These are phyloP conservation scores for Claviceps quebecensis DNA, from an alignment of 2,329 filamentous ascomycete genomes.

Conservation along the genomic window DNA sequence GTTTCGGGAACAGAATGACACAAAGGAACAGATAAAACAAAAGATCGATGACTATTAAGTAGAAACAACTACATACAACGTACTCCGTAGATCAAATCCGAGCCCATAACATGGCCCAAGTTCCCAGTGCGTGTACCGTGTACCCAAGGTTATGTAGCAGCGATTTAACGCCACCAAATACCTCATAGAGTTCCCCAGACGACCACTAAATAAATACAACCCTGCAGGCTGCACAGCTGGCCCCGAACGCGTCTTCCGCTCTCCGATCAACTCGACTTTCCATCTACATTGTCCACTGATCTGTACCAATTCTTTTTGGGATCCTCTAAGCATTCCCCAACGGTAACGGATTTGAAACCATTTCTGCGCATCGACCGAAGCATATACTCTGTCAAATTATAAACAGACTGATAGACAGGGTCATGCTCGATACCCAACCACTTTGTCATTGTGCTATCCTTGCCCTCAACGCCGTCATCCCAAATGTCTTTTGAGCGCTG, in stretches of 20 bases:
- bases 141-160: too few species aligned
- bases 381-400: slow-evolving; percentile 29
- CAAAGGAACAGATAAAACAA: too few species aligned
- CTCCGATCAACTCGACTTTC: background rate
- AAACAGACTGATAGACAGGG: slow-evolving; percentile 29
- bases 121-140: too few species aligned
- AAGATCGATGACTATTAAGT: too few species aligned
- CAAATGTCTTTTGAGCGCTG: slow-evolving; percentile 27
- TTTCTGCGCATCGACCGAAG: slow-evolving; percentile 24
- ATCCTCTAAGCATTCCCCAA: slow-evolving; percentile 8
- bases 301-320: slow-evolving; percentile 1
- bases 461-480: slow-evolving; percentile 22
- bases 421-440: slow-evolving; percentile 43
- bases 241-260: background rate
- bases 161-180: too few species aligned
- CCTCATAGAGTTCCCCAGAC: too few species aligned
- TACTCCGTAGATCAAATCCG: too few species aligned
- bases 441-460: slow-evolving; percentile 12
- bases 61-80: too few species aligned
- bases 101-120: too few species aligned
- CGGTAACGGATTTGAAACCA: slow-evolving; percentile 33
- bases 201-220: too few species aligned
- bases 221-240: background rate
- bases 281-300: background rate
- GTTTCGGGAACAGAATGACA: too few species aligned